Evolutionary conservation across 2,329 filamentous ascomycete species (phyloP).

Genomic region (Tolypocladium sp.): DNA sequence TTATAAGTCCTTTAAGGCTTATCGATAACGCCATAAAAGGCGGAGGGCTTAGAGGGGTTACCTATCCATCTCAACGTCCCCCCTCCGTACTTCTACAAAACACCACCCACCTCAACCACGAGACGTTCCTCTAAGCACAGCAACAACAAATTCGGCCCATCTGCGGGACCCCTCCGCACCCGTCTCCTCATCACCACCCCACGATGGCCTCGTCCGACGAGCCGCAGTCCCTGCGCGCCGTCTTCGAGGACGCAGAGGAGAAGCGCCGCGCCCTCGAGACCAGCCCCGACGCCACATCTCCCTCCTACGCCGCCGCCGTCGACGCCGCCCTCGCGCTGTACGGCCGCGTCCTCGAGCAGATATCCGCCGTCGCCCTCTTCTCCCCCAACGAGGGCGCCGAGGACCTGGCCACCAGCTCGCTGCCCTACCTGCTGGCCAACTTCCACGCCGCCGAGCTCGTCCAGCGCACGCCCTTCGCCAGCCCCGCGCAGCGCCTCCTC

Average conservation of each 20-base stretch:
- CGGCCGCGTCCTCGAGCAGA: constrained; percentile 60
- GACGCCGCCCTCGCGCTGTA: constrained; percentile 60
- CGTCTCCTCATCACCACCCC: background rate
- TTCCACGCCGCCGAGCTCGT: constrained; percentile 74
- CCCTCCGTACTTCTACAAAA: background rate
- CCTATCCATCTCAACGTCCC: background rate
- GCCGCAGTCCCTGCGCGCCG: constrained; percentile 38
- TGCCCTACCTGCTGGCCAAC: constrained; percentile 76
- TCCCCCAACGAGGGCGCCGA: constrained; percentile 84
- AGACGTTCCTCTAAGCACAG: background rate
- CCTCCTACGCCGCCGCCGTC: constrained; percentile 60
- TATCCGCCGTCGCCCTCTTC: constrained; percentile 70
- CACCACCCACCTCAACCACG: background rate
- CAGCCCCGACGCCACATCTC: constrained; percentile 54
- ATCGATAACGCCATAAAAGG: background rate
- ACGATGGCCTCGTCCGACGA: constrained; percentile 20
- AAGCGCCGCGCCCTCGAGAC: constrained; percentile 50
- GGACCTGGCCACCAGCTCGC: constrained; percentile 73
- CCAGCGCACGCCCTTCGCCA: constrained; percentile 51
- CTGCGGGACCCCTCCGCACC: no score
- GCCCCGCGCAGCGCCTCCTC: constrained; percentile 46
- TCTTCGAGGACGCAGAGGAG: constrained; percentile 41
- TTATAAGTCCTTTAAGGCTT: background rate
- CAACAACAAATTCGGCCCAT: background rate
- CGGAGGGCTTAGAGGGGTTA: background rate